phyloP scores from a whole-genome alignment of 306 rosid genomes.

The Begonia loranthoides region DNA sequence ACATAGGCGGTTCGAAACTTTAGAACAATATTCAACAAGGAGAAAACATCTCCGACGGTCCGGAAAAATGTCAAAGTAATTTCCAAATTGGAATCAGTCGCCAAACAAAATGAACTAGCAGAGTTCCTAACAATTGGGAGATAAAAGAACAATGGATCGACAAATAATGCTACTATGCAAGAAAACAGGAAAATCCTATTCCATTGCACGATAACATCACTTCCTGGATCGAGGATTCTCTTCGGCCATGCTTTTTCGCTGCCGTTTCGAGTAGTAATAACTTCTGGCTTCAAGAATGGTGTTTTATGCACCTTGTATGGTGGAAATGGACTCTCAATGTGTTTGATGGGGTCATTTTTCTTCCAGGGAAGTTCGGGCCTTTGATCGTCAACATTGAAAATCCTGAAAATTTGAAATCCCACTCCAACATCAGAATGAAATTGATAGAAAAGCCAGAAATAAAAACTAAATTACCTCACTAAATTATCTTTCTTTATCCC shows the following conservation, averaged over 20 bases:
- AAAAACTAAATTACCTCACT: constrained; percentile 31
- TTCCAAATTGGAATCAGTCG: constrained; percentile 58
- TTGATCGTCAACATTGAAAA: constrained; percentile 34
- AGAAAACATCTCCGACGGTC: constrained; percentile 64
- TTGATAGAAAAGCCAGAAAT: not conserved
- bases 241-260: constrained; percentile 24
- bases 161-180: constrained; percentile 60
- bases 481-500: constrained; percentile 45
- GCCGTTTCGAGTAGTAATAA: constrained; percentile 15
- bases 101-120: constrained; percentile 45
- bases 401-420: constrained; percentile 24
- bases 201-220: constrained; percentile 66
- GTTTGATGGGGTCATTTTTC: constrained; percentile 20
- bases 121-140: constrained; percentile 41
- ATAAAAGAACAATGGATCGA: constrained; percentile 85
- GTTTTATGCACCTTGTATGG: constrained; percentile 21
- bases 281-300: constrained; percentile 22
- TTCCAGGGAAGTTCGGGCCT: constrained; percentile 28
- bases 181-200: constrained; percentile 51
- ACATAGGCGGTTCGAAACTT: constrained; percentile 81
- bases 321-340: constrained; percentile 28
- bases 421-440: constrained; percentile 1
- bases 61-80: constrained; percentile 62
- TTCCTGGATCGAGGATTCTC: constrained; percentile 71
- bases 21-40: constrained; percentile 46